These are phyloP conservation scores for Leptoxyphium fumago DNA, from an alignment of 2,329 filamentous ascomycete genomes.

Conservation along the genomic window DNA sequence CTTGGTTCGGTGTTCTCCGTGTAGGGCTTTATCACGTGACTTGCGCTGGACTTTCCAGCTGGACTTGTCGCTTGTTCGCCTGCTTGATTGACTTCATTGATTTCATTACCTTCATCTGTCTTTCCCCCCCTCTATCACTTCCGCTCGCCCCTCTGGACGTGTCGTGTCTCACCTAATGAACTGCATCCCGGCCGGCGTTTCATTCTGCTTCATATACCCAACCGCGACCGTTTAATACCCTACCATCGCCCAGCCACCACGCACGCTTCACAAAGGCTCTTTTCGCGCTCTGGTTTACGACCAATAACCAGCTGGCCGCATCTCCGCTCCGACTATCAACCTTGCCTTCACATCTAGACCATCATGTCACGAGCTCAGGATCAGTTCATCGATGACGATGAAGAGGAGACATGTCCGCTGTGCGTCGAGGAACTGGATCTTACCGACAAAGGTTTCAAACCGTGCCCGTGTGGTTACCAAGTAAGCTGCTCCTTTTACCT, in stretches of 20 bases:
- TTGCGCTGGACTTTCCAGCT: no score
- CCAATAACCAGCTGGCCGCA: not conserved
- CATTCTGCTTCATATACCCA: not conserved
- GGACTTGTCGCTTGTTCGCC: no score
- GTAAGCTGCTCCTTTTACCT: constrained; percentile 35
- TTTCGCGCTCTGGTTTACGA: not conserved
- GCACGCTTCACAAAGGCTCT: not conserved
- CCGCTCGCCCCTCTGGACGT: no score
- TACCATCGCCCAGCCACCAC: no score
- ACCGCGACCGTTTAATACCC: not conserved
- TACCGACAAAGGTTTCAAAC: constrained; percentile 89
- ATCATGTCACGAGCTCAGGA: constrained; percentile 34
- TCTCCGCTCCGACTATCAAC: not conserved
- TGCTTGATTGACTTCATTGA: no score
- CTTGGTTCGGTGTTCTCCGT: no score
- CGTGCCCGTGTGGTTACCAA: constrained; percentile 96
- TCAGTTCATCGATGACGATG: constrained; percentile 39
- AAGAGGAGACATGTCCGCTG: constrained; percentile 59
- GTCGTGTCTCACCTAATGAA: constrained; percentile 1
- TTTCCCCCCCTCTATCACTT: no score
- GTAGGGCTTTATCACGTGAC: no score
- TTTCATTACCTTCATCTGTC: no score
- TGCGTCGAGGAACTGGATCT: constrained; percentile 99
- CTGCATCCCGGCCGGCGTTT: constrained; percentile 1
- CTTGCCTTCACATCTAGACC: not conserved